phyloP scores from a whole-genome alignment of 2,329 filamentous ascomycete species.

The Ceratocystis destructans region DNA sequence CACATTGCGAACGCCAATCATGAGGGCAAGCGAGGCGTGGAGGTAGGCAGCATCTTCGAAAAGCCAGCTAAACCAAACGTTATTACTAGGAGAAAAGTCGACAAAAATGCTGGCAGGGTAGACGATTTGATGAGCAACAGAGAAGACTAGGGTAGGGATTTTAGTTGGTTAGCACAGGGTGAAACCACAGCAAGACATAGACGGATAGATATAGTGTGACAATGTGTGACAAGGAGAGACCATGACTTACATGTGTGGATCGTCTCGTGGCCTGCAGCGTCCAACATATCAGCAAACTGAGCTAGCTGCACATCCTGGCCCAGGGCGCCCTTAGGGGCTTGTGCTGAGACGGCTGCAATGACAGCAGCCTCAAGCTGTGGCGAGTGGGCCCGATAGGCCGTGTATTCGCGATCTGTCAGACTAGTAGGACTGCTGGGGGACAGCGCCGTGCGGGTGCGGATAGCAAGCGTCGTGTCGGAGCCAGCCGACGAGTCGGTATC shows the following conservation, averaged over 20 bases:
- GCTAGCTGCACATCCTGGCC: constrained; percentile 11
- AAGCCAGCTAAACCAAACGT: constrained; percentile 17
- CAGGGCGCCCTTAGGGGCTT: not conserved
- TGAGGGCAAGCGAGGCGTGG: constrained; percentile 16
- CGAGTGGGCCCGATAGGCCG: constrained; percentile 11
- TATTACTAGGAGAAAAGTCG: constrained; percentile 15
- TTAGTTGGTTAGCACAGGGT: not conserved
- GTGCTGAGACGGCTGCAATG: not conserved
- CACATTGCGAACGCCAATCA: constrained; percentile 18
- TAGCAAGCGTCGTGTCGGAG: not conserved
- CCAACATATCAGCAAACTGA: constrained; percentile 8
- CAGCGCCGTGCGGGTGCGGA: constrained; percentile 12
- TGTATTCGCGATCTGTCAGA: constrained; percentile 11
- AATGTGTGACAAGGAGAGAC: no score
- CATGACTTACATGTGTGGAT: constrained; percentile 15
- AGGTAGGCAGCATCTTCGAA: constrained; percentile 16
- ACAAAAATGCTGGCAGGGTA: constrained; percentile 18
- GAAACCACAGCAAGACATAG: not conserved
- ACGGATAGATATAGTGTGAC: not conserved
- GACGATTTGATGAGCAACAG: constrained; percentile 17
- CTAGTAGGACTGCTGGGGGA: constrained; percentile 6
- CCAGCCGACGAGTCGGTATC: not conserved
- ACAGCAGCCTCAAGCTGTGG: constrained; percentile 14
- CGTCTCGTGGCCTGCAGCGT: constrained; percentile 11
- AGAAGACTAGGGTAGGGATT: constrained; percentile 10